These are phyloP conservation scores for Apophysomyces sp. DNA, from an alignment of 371 early-diverging fungal species.

Conservation along the genomic window DNA sequence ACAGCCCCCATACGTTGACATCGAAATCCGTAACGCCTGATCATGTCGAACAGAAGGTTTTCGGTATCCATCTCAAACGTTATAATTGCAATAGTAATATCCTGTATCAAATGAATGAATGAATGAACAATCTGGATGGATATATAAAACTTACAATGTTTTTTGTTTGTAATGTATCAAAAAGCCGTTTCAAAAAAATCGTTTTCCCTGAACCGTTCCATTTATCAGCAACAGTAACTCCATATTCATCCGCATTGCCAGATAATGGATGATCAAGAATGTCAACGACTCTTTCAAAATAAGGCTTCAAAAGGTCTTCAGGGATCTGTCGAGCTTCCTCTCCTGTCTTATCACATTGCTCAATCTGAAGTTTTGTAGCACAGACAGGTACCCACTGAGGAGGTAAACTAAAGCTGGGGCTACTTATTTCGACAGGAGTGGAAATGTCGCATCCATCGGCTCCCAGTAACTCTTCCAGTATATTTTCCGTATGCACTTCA, in stretches of 20 bases:
- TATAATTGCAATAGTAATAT: slow-evolving; percentile 3
- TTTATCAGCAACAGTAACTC: background rate
- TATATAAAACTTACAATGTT: background rate
- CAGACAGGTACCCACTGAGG: background rate
- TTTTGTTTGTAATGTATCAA: background rate
- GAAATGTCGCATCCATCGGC: background rate
- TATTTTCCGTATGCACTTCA: background rate
- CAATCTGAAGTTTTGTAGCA: background rate
- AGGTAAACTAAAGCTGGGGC: background rate
- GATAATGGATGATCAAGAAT: slow-evolving; percentile 5
- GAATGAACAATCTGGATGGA: too few relatives aligned
- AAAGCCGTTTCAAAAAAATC: background rate
- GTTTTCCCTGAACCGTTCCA: slow-evolving; percentile 16
- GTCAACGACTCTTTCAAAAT: background rate
- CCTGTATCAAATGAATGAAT: background rate
- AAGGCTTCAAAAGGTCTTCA: background rate
- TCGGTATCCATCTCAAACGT: slow-evolving; percentile 11
- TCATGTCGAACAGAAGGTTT: background rate
- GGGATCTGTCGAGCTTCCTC: background rate
- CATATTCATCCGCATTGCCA: slow-evolving; percentile 6
- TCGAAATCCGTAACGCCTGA: slow-evolving; percentile 2
- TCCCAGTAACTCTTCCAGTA: background rate
- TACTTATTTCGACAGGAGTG: background rate
- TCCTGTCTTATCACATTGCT: background rate
- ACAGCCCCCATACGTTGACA: slow-evolving; percentile 8